Conservation (phyloP, 73 alveolate species). For the Paramecium bursaria region DNA sequence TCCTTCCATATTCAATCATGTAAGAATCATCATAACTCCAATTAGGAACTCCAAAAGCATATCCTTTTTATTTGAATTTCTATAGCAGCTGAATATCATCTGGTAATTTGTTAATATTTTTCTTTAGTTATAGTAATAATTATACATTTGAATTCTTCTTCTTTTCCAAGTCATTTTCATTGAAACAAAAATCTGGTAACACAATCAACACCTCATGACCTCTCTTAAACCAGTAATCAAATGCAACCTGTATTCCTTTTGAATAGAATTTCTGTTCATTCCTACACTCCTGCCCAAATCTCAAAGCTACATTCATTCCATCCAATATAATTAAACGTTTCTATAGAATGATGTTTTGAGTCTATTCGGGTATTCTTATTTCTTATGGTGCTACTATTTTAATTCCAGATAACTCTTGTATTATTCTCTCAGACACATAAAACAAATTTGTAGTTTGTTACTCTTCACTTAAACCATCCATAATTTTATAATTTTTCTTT, state of each 20-base stretch:
- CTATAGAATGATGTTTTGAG: conserved; percentile 27
- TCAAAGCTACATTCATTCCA: conserved; percentile 95
- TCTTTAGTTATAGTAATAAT: background rate
- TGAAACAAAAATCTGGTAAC: conserved; percentile 92
- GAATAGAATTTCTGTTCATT: conserved; percentile 75
- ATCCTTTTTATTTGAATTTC: conserved; percentile 78
- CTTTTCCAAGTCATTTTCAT: conserved; percentile 77
- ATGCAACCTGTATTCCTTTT: conserved; percentile 88
- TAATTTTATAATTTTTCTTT: conserved; percentile 4
- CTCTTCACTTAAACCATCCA: background rate
- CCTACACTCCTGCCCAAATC: conserved; percentile 84
- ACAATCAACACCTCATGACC: conserved; percentile 88
- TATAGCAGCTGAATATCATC: conserved; percentile 85
- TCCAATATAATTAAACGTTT: conserved; percentile 87
- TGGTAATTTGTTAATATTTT: conserved; percentile 70
- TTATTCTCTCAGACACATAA: conserved; percentile 52
- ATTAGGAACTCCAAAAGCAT: conserved; percentile 89
- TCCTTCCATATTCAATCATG: conserved; percentile 92
- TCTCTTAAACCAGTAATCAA: conserved; percentile 87
- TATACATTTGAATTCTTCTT: conserved; percentile 74
- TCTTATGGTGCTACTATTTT: background rate
- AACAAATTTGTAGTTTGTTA: conserved; percentile 9
- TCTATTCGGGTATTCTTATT: background rate
- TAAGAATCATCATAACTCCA: conserved; percentile 95
- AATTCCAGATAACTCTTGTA: conserved; percentile 14